Evolutionary conservation across 139 green algal species (phyloP), one percentile per base, ranked within the genome.

Genomic region (Coelastrella sp.): DNA sequence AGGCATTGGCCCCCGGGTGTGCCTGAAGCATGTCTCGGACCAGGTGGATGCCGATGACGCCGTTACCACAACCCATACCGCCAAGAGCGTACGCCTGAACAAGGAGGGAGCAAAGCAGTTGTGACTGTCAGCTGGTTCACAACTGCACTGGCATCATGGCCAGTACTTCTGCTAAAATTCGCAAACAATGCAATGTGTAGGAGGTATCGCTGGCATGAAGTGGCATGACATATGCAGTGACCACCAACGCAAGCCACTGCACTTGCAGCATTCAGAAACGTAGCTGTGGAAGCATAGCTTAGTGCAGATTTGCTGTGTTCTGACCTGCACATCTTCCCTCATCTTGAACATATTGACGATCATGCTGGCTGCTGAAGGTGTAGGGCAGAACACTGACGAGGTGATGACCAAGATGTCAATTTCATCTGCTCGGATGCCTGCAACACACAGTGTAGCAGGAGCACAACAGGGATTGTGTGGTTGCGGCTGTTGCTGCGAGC

Each of bases 341-440:
- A 95, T 89, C 67, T 92, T 90, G 88, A 91, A 94, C 30, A 87
- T 76, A 85, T 95, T 95, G 35, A 95, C 75, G 15, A 95, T 87
- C 88, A 93, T 93, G 48, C 88, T 86, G 13, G 89, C 86, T n/a
- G 94, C 86, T 91, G 13, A 88, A 90, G n/a, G 92, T 94, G 62
- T 69, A 41, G 92, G 91, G 69, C 79, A 88, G 25, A 83, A 83
- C 37, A 83, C 38, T 25, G 30, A 53, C 13, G 30, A 64, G 7
- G 35, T 71, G 23, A 30, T 59, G 6, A 89, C 66, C 68, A 89
- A 37, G 51, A 89, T 85, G 84, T 89, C 85, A 30, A 89, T 75
- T 23, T 89, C 79, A 27, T 69, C 37, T 3, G 75, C 34, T 37
- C 67, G 66, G 53, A 83, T 69, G 75, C 75, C 71, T 79, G 45